Evolutionary conservation across 345 rosid genomes (phyloP), one percentile per base, ranked within the genome.

Genomic region (Cardamine occulta): DNA sequence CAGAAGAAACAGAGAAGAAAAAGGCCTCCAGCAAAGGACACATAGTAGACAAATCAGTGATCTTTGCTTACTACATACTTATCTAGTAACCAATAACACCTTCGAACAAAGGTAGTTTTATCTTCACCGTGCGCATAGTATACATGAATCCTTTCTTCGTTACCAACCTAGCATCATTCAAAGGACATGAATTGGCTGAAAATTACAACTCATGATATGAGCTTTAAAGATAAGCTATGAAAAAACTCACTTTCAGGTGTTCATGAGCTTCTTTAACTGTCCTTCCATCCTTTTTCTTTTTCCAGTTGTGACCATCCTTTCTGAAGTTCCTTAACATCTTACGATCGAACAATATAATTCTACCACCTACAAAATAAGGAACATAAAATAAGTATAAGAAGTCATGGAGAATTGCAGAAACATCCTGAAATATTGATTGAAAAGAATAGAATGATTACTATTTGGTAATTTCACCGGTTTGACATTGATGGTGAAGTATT

Each of bases 31-130:
- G 23, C 21, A 67, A 76, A 59, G 48, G 31, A 23, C 40, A 39
- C n/a, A 23, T 8, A 17, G 66, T 13, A 56, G 39, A 72, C 26
- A 79, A 67, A 52, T n/a, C 31, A 23, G 66, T 55, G 66, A 32
- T 37, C 7, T 71, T 64, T 70, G 74, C 69, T 66, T 53, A 71
- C 67, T 70, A 77, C 97, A 51, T 88, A 95, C 99, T 92, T 95
- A 80, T 95, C 98, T 37, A 95, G 97, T 73, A 95, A 88, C 99
- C 99, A 95, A 60, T 95, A 95, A 86, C 98, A 92, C 82, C 99
- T 88, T 47, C 99, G 99, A 51, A 92, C 98, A 78, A 95, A 95
- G 42, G 99, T 90, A 17, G 90, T 86, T 55, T 80, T 88, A 78
- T 89, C 98, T 80, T 88, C 88, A 35, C 99, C 99, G 17, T 95